Conservation (phyloP, 179 eudicot genomes). For the Gypsophila paniculata region DNA sequence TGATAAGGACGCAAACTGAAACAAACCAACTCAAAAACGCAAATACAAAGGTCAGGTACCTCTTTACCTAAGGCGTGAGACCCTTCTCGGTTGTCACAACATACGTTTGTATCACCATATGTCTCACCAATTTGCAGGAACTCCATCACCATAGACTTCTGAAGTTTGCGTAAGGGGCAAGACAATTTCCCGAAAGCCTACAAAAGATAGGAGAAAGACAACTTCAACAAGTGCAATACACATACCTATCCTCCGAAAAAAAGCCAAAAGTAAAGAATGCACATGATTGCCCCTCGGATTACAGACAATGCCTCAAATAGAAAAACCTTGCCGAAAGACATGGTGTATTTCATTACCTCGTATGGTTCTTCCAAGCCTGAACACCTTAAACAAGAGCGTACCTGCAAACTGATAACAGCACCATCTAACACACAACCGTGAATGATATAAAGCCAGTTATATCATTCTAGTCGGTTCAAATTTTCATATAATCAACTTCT, state of each 20-base stretch:
- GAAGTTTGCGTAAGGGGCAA: background rate
- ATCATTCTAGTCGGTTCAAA: constrained; percentile 9
- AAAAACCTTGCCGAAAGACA: background rate
- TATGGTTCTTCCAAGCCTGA: background rate
- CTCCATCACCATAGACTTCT: background rate
- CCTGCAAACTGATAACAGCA: constrained; percentile 10
- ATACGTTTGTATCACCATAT: background rate
- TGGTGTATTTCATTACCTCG: background rate
- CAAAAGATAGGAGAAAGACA: background rate
- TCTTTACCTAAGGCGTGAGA: background rate
- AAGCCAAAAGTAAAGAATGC: background rate
- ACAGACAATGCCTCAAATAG: background rate
- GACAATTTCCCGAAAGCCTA: background rate
- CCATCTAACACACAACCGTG: constrained; percentile 4
- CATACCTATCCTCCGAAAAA: background rate
- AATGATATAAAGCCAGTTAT: constrained; percentile 13
- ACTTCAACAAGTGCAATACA: background rate
- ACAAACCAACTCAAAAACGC: background rate
- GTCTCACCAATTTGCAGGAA: background rate
- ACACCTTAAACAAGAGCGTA: background rate
- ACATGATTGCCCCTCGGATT: background rate
- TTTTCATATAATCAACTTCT: constrained; percentile 28
- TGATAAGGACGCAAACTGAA: background rate
- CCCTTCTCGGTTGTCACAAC: background rate
- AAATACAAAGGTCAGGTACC: background rate